Conservation (phyloP, 2,329 filamentous ascomycete species). For the Davidsoniella neocaledoniae region DNA sequence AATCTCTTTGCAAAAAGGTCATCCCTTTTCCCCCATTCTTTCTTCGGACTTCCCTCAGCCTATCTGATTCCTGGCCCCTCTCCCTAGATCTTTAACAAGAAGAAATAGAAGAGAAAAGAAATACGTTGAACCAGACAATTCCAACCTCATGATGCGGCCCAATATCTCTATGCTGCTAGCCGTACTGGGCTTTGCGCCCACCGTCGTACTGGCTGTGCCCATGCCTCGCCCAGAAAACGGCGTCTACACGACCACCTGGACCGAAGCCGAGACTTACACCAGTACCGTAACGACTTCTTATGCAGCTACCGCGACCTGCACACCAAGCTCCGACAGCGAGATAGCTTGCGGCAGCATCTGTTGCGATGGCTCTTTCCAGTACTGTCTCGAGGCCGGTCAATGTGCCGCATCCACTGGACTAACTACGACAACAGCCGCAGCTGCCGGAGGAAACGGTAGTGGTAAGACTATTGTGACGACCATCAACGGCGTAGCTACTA, state of each 20-base stretch:
- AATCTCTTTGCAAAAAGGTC: not conserved
- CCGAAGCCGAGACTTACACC: constrained; percentile 41
- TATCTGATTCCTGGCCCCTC: too few species aligned
- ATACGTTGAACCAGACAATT: not conserved
- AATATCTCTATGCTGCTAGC: constrained; percentile 4
- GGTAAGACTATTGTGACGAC: constrained; percentile 27
- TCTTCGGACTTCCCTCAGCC: too few species aligned
- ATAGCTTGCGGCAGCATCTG: constrained; percentile 51
- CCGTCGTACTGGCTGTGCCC: constrained; percentile 7
- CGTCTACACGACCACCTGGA: constrained; percentile 41
- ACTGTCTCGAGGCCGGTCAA: constrained; percentile 42
- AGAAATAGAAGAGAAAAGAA: not conserved
- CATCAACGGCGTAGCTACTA: constrained; percentile 32
- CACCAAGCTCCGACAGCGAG: constrained; percentile 34
- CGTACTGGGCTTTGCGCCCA: constrained; percentile 1
- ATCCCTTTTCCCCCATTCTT: too few species aligned
- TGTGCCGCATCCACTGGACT: constrained; percentile 32
- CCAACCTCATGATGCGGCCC: not conserved
- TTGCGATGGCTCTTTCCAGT: constrained; percentile 48
- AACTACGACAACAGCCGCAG: constrained; percentile 18
- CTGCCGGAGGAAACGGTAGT: constrained; percentile 16
- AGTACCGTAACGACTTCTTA: constrained; percentile 36
- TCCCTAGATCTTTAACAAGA: not conserved
- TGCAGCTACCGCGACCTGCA: constrained; percentile 30
- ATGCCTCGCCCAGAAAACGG: constrained; percentile 1